A percentile compares a stretch with the other conserved stretches of the same genome.
These are phyloP conservation scores for Tolypocladium nubicola DNA, from an alignment of 2,329 filamentous ascomycete species.

Conservation along the genomic window DNA sequence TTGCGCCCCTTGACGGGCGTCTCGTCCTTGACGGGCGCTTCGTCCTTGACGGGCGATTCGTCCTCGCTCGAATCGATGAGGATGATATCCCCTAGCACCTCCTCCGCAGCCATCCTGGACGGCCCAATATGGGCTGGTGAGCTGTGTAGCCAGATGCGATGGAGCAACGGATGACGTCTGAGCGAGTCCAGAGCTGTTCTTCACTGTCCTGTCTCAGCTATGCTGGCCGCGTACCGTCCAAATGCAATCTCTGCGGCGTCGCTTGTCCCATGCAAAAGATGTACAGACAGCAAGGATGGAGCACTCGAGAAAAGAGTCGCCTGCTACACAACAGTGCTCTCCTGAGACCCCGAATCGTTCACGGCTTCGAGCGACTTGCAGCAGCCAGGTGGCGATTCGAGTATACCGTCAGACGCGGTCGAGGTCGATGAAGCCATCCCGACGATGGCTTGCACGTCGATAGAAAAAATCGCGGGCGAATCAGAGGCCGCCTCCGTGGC, in stretches of 20 bases:
- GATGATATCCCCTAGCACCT: slow-evolving; percentile 10
- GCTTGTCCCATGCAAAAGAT: too few species aligned
- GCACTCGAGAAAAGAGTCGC: not conserved
- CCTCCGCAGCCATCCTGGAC: slow-evolving; percentile 6
- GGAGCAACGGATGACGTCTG: not conserved
- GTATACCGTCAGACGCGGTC: not conserved
- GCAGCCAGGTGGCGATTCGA: not conserved
- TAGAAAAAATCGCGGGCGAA: not conserved
- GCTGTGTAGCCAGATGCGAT: not conserved
- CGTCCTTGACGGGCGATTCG: not conserved
- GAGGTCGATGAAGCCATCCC: not conserved
- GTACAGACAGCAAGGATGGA: too few species aligned
- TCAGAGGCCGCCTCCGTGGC: not conserved
- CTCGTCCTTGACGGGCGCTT: not conserved
- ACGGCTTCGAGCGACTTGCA: not conserved
- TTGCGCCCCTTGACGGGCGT: not conserved
- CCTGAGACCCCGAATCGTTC: not conserved
- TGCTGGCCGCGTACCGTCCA: not conserved
- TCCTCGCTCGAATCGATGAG: slow-evolving; percentile 6
- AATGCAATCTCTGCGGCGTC: not conserved
- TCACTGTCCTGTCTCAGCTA: not conserved
- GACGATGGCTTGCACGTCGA: not conserved
- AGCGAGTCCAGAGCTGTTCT: not conserved
- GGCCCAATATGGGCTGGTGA: not conserved
- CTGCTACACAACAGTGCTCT: not conserved